Evolutionary conservation across 2,329 filamentous ascomycete genomes (phyloP), one percentile per base, ranked within the genome.

Genomic region (Neonectria punicea): DNA sequence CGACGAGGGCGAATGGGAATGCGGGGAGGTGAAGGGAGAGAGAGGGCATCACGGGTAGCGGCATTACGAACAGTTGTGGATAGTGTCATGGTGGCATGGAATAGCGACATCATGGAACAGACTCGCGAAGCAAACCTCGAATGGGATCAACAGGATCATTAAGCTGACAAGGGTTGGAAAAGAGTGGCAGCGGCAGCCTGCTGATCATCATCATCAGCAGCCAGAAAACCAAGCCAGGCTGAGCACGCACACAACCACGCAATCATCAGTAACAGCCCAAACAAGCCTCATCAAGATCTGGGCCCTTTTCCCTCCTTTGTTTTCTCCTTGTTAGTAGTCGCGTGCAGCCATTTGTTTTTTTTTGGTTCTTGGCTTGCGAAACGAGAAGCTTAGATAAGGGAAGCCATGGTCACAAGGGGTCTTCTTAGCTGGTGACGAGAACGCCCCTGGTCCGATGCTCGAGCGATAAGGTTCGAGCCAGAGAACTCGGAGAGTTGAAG

Each of bases 181-280:
- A 25, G 25, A 25, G 30, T 18, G 8, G 54, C 20, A 39, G 16
- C 20, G 41, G 30, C 32, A 49, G 25, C 25, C 22, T 49, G 54
- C 39, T 63, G 60, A 62, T 62, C 60, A 53, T 47, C 53, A 43
- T 25, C 25, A 25, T 34, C 58, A 51, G 34, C 58, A 51, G 34
- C 55, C 44, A 41, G 44, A 25, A 25, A 25, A 25, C 25, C 25
- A 25, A 25, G 43, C 43, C 18, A 58, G 30, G 55, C 30, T 32
- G 41, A 41, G 55, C 44, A 32, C 41, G 43, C 46, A 30, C 44
- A 50, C 34, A 36, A 36, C 43, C 39, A 55, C 39, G 39, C 36
- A 30, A 55, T 55, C 50, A 32, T 39, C 36, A 22, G 22, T 22
- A 22, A 22, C 22, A 22, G 22, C n/a, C n/a, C 18, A 3, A 30